Base-by-base conservation (phyloP, 148 eudicot species). In the Polygonum maritimum region DNA sequence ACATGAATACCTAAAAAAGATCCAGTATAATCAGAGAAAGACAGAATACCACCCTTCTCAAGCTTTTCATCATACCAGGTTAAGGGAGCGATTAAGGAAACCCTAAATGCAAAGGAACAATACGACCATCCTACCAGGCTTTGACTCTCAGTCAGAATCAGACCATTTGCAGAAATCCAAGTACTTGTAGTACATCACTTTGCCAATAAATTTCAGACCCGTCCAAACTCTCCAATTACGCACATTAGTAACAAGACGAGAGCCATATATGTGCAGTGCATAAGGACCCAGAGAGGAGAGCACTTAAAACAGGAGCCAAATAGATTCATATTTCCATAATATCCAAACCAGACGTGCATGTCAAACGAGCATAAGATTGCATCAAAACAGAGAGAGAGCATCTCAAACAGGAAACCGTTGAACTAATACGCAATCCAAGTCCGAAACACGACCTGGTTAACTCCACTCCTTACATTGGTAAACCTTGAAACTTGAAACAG, bases 281-380 rank as follows among this genome's bases (percentile, higher is more conserved):
- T 70, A 82, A 67, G 71, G 83, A 84, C 74, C 84, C 81, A 79
- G 79, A 81, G 71, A 83, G 76, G 62, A 82, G 86, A 89, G 80
- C 78, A 70, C 71, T 77, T 79, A 80, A 83, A 83, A 84, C 74
- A 80, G 81, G 83, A 44, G 47, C 47, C 47, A 44, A 44, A 44
- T 44, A 44, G 47, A 81, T 79, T 82, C 89, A 79, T 49, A 79
- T 75, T 48, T 76, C 69, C 80, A 77, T 77, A 84, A 83, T 82
- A 81, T 70, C 87, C 82, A 83, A 88, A 81, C 81, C 85, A 85
- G 79, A 82, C 12, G 78, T 76, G 81, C 75, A 84, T 79, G 80
- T 86, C 86, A 86, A 85, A 83, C 87, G 85, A 87, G 84, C 89
- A 89, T 69, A 84, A 85, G 83, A 78, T 77, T 83, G 82, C 85